Evolutionary conservation across 78 protist species (phyloP).

Genomic region (Dictyostelium intermedium): DNA sequence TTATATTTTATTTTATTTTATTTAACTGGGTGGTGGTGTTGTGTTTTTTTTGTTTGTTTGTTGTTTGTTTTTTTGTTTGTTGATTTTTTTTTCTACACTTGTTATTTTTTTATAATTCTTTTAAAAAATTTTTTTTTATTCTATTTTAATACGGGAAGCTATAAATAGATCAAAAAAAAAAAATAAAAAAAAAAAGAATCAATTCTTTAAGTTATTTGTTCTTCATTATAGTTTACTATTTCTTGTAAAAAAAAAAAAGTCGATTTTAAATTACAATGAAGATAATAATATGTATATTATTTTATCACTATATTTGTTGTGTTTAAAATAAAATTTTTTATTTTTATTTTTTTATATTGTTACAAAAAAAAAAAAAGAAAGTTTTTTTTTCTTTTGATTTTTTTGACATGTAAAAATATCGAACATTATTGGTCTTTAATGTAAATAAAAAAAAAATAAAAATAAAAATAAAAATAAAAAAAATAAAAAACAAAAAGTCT

Average conservation of each 20-base stretch:
- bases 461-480: neutral
- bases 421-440: neutral
- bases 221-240: neutral
- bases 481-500: neutral
- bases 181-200: too few relatives aligned
- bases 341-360: too few relatives aligned
- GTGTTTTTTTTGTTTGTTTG: neutral
- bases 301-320: neutral
- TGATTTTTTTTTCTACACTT: too few relatives aligned
- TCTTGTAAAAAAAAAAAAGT: too few relatives aligned
- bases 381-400: neutral
- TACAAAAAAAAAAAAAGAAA: too few relatives aligned
- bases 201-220: neutral
- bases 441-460: neutral
- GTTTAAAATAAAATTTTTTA: neutral
- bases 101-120: too few relatives aligned
- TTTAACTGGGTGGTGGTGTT: too few relatives aligned
- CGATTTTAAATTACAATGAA: neutral
- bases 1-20: neutral
- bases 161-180: neutral
- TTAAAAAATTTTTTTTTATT: too few relatives aligned
- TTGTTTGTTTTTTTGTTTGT: neutral
- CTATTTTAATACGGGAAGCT: neutral
- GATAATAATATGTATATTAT: too few relatives aligned
- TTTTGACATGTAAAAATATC: neutral